Conservation (phyloP, 2,329 filamentous ascomycete genomes). For the Clonostachys byssicola region DNA sequence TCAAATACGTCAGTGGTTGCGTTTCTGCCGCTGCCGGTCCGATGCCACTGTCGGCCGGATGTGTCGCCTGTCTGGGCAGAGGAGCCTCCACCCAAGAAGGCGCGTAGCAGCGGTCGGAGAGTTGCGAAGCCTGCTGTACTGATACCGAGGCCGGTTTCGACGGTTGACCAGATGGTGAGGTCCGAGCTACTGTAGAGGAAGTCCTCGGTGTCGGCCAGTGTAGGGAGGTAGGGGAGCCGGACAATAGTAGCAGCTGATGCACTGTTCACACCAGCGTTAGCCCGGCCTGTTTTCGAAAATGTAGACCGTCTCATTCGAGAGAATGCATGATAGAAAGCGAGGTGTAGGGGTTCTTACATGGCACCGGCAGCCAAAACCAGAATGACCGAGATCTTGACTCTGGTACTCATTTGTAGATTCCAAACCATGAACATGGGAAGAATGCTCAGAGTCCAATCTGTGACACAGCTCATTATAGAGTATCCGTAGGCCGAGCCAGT, state of each 20-base stretch:
- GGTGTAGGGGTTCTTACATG: conserved; percentile 19
- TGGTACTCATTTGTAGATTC: conserved; percentile 30
- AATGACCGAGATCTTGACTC: conserved; percentile 28
- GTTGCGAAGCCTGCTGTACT: conserved; percentile 31
- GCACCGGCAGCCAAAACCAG: conserved; percentile 22
- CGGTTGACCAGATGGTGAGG: conserved; percentile 38
- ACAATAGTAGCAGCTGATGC: conserved; percentile 37
- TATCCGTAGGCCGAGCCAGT: conserved; percentile 25
- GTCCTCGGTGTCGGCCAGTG: conserved; percentile 27
- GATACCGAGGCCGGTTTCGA: conserved; percentile 36
- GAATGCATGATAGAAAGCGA: background rate
- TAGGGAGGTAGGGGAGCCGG: conserved; percentile 32
- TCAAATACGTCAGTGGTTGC: conserved; percentile 5
- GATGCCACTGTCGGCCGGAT: conserved; percentile 11
- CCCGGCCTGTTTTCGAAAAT: too few species aligned
- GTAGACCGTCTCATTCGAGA: background rate
- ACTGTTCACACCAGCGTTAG: conserved; percentile 7
- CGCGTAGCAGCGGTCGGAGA: conserved; percentile 26
- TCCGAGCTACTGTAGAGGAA: conserved; percentile 37
- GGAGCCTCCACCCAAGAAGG: conserved; percentile 7
- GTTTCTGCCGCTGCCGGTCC: conserved; percentile 7
- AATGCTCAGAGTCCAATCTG: conserved; percentile 33
- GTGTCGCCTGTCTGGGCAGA: conserved; percentile 8
- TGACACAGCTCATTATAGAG: conserved; percentile 28
- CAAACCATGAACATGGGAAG: conserved; percentile 34